Percentiles rank a stretch among this genome's conserved stretches.
Conservation (phyloP, 805 yeast genomes). For the Dipodascus albidus region DNA sequence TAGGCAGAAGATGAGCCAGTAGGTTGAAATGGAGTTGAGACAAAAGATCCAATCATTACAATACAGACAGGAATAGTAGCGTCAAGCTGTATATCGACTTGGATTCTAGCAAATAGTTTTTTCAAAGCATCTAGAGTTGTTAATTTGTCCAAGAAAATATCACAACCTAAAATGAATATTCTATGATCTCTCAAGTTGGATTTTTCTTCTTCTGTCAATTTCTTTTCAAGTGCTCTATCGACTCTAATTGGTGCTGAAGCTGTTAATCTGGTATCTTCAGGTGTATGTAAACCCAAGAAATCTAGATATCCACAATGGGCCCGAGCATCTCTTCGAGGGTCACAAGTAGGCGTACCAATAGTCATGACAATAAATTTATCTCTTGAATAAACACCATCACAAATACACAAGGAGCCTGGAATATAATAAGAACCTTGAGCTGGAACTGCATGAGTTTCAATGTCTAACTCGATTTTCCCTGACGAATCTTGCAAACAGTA, state of each 20-base stretch:
- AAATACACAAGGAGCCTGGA: constrained; percentile 65
- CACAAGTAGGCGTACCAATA: constrained; percentile 83
- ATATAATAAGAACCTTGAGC: constrained; percentile 52
- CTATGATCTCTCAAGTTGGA: constrained; percentile 40
- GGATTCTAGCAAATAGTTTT: constrained; percentile 46
- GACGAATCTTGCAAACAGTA: constrained; percentile 74
- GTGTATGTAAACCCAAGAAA: constrained; percentile 39
- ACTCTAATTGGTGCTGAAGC: constrained; percentile 35
- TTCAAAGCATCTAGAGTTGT: constrained; percentile 50
- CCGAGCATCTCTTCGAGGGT: constrained; percentile 50
- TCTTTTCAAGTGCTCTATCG: constrained; percentile 45
- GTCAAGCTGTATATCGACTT: constrained; percentile 34
- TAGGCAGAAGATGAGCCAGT: constrained; percentile 42
- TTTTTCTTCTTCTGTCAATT: constrained; percentile 46
- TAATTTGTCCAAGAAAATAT: constrained; percentile 52
- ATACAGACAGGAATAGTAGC: constrained; percentile 45
- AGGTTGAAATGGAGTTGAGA: constrained; percentile 50
- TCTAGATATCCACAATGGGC: constrained; percentile 75
- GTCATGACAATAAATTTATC: constrained; percentile 61
- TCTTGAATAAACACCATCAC: constrained; percentile 65
- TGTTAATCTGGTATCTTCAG: constrained; percentile 12
- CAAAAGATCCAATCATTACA: constrained; percentile 76
- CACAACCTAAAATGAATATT: constrained; percentile 63
- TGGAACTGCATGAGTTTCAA: constrained; percentile 42
- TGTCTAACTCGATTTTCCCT: constrained; percentile 58